Evolutionary conservation across 805 yeast genomes (phyloP), one percentile per base, ranked within the genome.

Genomic region (Cyberlindnera xylosilytica): DNA sequence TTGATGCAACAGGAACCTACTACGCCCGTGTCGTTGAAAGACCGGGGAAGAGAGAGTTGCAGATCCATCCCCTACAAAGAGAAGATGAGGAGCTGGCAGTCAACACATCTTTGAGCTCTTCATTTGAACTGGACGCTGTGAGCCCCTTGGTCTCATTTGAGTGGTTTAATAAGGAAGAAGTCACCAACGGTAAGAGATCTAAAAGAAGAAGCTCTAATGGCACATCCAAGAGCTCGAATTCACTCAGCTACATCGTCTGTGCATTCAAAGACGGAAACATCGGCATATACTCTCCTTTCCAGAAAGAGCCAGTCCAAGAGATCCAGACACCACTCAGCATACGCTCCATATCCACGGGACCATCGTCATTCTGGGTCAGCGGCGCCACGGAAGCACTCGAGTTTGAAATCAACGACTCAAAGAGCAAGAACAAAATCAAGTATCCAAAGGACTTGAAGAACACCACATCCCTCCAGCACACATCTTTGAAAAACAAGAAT

Each of bases 11-110:
- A 9, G 63, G 65, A 19, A 36, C 56, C 7, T 65, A 55, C 44
- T 60, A 60, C 41, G 73, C 76, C 36, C 64, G 65, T 37, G 53
- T 68, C 15, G 61, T 69, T 5, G 63, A 72, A 23, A 71, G 73
- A 36, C 64, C 64, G 15, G 74, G 76, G 29, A 60, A 72, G 42
- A 70, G 65, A 39, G 78, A 75, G 56, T 64, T 76, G 16, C 74
- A 66, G 51, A 63, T 75, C 42, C 69, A 49, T 52, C 69, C 53
- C 30, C 55, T 56, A 32, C 53, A 49, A 39, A 47, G 34, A 19
- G 42, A 42, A 27, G 41, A 51, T n/a, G 45, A 46, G 5, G 52
- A 53, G n/a, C 22, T 46, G 29, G 43, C 47, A 16, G 44, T 52
- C 22, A 44, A 49, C 7, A 50, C 48, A 18, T 39, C 61, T 8